Evolutionary conservation across 805 yeast genomes (phyloP).

Genomic region (Candida michaelii): DNA sequence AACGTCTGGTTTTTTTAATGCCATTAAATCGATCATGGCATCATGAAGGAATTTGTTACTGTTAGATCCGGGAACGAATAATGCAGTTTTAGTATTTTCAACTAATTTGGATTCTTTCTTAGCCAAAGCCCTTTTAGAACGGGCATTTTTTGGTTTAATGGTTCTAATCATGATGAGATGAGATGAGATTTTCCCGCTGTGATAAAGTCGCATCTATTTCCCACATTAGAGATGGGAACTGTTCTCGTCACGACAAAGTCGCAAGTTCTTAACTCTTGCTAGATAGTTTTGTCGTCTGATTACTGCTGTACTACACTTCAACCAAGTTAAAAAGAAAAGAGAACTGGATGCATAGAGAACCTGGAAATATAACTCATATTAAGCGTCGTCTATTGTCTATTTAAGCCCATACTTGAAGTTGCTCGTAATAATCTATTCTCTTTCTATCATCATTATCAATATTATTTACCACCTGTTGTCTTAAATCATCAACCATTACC

Average conservation of each 20-base stretch:
- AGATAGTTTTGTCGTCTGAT: too few relatives aligned
- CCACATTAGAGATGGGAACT: too few relatives aligned
- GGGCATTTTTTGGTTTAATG: conserved; percentile 85
- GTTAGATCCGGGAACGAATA: conserved; percentile 88
- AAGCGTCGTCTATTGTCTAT: too few relatives aligned
- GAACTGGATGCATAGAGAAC: too few relatives aligned
- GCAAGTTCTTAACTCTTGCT: too few relatives aligned
- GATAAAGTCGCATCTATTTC: background rate
- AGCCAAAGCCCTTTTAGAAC: conserved; percentile 91
- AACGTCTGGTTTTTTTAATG: conserved; percentile 86
- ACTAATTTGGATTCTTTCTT: conserved; percentile 83
- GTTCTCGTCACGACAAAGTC: too few relatives aligned
- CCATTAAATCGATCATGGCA: conserved; percentile 83
- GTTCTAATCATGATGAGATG: conserved; percentile 34
- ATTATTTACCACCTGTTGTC: conserved; percentile 47
- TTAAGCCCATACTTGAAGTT: conserved; percentile 66
- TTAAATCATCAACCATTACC: conserved; percentile 53
- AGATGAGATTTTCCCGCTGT: conserved; percentile 7
- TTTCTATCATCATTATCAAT: conserved; percentile 32
- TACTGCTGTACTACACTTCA: too few relatives aligned
- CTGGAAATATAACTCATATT: too few relatives aligned
- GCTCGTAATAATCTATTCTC: conserved; percentile 71
- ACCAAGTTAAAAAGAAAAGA: too few relatives aligned
- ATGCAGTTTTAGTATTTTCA: conserved; percentile 86
- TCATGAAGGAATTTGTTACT: conserved; percentile 80